Percentiles rank a stretch among this genome's conserved stretches.
Evolutionary conservation across 768 basidiomycete genomes (phyloP).

Genomic region (Termitomyces sp.): DNA sequence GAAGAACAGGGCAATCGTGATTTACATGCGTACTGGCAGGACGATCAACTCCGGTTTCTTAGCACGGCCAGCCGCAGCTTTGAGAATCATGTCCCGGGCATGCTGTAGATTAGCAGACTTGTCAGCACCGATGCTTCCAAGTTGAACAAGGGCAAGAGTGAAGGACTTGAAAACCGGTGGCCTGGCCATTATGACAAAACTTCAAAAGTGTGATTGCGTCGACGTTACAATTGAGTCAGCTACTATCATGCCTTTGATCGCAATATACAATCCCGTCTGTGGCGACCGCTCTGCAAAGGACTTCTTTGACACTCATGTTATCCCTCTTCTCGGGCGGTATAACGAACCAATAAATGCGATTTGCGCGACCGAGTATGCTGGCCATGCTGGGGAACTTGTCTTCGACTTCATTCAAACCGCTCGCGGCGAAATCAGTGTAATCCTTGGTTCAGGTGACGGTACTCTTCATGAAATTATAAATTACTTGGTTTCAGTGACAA

Average conservation of each 20-base stretch:
- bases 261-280: constrained; percentile 73
- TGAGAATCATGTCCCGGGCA: constrained; percentile 75
- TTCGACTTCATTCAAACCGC: constrained; percentile 30
- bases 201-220: background rate
- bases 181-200: background rate
- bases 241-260: constrained; percentile 41
- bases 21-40: constrained; percentile 54
- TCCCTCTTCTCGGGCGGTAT: constrained; percentile 52
- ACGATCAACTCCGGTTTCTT: constrained; percentile 78
- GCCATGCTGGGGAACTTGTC: constrained; percentile 49
- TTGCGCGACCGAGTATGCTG: constrained; percentile 41
- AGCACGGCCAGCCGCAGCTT: constrained; percentile 43
- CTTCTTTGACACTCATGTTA: constrained; percentile 55
- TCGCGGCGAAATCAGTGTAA: constrained; percentile 33
- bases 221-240: background rate
- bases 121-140: constrained; percentile 65
- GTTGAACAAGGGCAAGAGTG: constrained; percentile 83
- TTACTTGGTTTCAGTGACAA: constrained; percentile 31
- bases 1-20: background rate
- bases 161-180: constrained; percentile 56
- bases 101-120: constrained; percentile 79
- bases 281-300: constrained; percentile 52
- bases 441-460: constrained; percentile 85
- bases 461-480: constrained; percentile 88
- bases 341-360: constrained; percentile 32